Percentiles rank a stretch among this genome's conserved stretches.
phyloP scores from a whole-genome alignment of 805 yeast species.

The Yamadazyma ubonensis region DNA sequence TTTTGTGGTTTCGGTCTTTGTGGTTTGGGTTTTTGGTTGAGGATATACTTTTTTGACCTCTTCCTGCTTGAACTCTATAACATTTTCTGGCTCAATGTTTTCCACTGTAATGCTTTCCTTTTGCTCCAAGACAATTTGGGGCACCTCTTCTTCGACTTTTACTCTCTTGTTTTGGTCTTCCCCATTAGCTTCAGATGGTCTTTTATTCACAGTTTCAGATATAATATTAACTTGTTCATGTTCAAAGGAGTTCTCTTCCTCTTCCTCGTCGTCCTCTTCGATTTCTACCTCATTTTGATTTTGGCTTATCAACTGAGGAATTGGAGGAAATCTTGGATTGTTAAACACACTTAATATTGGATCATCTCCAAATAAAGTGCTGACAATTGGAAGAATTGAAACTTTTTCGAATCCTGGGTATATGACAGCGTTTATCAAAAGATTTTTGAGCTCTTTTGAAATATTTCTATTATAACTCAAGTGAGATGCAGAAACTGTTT shows the following conservation, averaged over 20 bases:
- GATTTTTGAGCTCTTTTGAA: conserved; percentile 31
- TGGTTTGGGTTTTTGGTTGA: too few relatives aligned
- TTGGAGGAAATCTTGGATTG: conserved; percentile 74
- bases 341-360: conserved; percentile 57
- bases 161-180: conserved; percentile 23
- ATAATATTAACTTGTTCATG: conserved; percentile 17
- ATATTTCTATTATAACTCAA: conserved; percentile 17
- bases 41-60: too few relatives aligned
- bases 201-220: conserved; percentile 25
- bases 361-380: conserved; percentile 49
- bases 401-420: conserved; percentile 66
- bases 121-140: background rate
- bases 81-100: conserved; percentile 1
- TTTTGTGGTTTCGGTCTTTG: background rate
- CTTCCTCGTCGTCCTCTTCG: conserved; percentile 16
- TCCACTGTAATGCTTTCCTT: background rate
- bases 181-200: background rate
- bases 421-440: conserved; percentile 56
- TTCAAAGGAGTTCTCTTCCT: conserved; percentile 15
- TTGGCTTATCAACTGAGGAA: conserved; percentile 25
- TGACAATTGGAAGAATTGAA: conserved; percentile 71
- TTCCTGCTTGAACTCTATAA: conserved; percentile 10
- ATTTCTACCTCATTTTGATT: conserved; percentile 40
- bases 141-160: conserved; percentile 11
- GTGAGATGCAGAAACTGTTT: conserved; percentile 31